These are phyloP conservation scores for Phytophthora multivora DNA, from an alignment of 352 stramenopile genomes.

Conservation along the genomic window DNA sequence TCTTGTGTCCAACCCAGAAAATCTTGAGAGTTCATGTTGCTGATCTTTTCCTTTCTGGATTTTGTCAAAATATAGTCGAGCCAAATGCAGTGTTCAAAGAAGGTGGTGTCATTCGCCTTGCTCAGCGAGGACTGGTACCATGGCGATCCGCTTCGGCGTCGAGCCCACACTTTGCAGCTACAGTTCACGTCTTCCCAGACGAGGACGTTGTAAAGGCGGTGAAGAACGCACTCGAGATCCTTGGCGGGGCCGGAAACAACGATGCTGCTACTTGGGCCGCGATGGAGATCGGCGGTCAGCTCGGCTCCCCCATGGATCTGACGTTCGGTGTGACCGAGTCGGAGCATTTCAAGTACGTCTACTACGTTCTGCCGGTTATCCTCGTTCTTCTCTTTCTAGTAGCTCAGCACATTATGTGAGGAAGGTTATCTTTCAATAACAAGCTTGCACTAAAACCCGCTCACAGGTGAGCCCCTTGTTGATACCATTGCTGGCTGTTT, in stretches of 20 bases:
- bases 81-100: conserved; percentile 37
- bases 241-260: conserved; percentile 31
- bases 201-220: conserved; percentile 45
- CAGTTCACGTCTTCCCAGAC: conserved; percentile 51
- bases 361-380: conserved; percentile 35
- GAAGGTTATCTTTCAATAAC: conserved; percentile 6
- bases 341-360: conserved; percentile 24
- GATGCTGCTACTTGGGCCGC: conserved; percentile 21
- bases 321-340: conserved; percentile 17
- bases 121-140: conserved; percentile 47
- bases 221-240: conserved; percentile 67
- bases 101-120: conserved; percentile 45
- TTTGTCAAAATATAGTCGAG: conserved; percentile 29
- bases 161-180: conserved; percentile 42
- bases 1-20: conserved; percentile 14
- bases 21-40: conserved; percentile 10
- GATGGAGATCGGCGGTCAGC: conserved; percentile 31
- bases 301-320: conserved; percentile 16
- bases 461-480: not conserved
- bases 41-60: conserved; percentile 29
- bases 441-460: not conserved
- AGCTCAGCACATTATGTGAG: conserved; percentile 35
- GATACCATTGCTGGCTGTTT: conserved; percentile 1
- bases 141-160: conserved; percentile 35
- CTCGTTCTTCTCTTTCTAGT: conserved; percentile 46